phyloP scores from a whole-genome alignment of 2,329 filamentous ascomycete genomes.

The Cladosporium phlei region DNA sequence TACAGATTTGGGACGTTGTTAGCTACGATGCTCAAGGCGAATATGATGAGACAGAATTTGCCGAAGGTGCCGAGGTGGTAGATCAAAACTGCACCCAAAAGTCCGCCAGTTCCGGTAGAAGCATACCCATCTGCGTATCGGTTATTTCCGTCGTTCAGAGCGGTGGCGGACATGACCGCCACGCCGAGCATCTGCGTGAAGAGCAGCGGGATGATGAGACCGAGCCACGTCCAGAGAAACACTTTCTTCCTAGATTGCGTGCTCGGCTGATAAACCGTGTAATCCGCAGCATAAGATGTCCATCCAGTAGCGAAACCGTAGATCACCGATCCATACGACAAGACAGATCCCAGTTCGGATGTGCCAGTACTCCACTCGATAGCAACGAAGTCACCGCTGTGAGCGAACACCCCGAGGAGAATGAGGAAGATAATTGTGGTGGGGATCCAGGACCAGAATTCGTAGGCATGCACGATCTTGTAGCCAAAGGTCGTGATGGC shows the following conservation, averaged over 20 bases:
- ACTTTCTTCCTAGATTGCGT: conserved; percentile 56
- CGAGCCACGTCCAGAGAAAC: conserved; percentile 65
- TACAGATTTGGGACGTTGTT: conserved; percentile 53
- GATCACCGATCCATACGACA: conserved; percentile 64
- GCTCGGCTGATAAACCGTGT: conserved; percentile 71
- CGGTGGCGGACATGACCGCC: conserved; percentile 62
- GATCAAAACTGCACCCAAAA: conserved; percentile 61
- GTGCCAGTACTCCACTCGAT: conserved; percentile 56
- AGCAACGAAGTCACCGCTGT: conserved; percentile 60
- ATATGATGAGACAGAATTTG: conserved; percentile 57
- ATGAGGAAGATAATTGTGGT: conserved; percentile 70
- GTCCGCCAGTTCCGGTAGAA: conserved; percentile 58
- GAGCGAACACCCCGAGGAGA: conserved; percentile 62
- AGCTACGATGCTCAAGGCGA: conserved; percentile 42
- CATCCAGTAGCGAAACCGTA: conserved; percentile 69
- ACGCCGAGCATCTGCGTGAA: conserved; percentile 72
- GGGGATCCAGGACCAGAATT: conserved; percentile 70
- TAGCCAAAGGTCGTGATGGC: conserved; percentile 70
- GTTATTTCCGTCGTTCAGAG: conserved; percentile 50
- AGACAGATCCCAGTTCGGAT: conserved; percentile 55
- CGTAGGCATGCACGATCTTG: conserved; percentile 71
- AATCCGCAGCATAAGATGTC: conserved; percentile 71
- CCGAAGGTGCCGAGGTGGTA: conserved; percentile 64
- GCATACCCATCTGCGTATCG: conserved; percentile 53
- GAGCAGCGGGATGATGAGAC: conserved; percentile 65